Conservation (phyloP, 2,329 filamentous ascomycete genomes). For the Fusarium pseudoanthophilum region DNA sequence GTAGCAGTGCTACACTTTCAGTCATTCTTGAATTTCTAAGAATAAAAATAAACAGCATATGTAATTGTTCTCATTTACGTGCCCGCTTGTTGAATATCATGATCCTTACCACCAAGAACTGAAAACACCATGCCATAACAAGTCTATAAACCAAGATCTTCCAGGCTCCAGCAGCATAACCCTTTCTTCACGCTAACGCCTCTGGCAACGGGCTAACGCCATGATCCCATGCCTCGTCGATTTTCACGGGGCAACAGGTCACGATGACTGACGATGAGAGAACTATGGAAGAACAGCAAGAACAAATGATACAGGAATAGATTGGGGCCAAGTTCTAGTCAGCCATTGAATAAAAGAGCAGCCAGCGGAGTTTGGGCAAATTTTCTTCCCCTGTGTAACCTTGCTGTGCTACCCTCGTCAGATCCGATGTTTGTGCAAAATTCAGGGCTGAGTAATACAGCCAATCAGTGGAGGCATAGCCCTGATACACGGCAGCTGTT, state of each 20-base stretch:
- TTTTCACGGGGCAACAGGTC: conserved; percentile 17
- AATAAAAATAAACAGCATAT: background rate
- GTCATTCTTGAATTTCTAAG: conserved; percentile 10
- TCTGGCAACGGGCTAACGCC: conserved; percentile 35
- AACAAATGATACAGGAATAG: conserved; percentile 17
- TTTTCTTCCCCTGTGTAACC: conserved; percentile 2
- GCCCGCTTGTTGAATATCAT: conserved; percentile 35
- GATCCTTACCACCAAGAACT: conserved; percentile 29
- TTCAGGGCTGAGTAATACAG: background rate
- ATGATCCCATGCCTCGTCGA: conserved; percentile 25
- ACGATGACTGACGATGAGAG: conserved; percentile 20
- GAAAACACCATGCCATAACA: conserved; percentile 39
- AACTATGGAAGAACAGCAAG: conserved; percentile 21
- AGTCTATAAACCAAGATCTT: conserved; percentile 38
- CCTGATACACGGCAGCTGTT: background rate
- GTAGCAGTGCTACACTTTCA: background rate
- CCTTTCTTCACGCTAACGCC: conserved; percentile 37
- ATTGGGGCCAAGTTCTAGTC: background rate
- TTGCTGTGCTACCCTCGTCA: conserved; percentile 17
- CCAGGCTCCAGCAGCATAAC: conserved; percentile 28
- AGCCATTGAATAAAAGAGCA: background rate
- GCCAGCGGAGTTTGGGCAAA: background rate
- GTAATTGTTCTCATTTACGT: conserved; percentile 23
- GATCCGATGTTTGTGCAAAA: conserved; percentile 4
- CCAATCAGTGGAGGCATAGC: conserved; percentile 1